These are phyloP conservation scores for Saccharum spontaneum DNA, from an alignment of 176 grass and related monocot genomes.

Conservation along the genomic window DNA sequence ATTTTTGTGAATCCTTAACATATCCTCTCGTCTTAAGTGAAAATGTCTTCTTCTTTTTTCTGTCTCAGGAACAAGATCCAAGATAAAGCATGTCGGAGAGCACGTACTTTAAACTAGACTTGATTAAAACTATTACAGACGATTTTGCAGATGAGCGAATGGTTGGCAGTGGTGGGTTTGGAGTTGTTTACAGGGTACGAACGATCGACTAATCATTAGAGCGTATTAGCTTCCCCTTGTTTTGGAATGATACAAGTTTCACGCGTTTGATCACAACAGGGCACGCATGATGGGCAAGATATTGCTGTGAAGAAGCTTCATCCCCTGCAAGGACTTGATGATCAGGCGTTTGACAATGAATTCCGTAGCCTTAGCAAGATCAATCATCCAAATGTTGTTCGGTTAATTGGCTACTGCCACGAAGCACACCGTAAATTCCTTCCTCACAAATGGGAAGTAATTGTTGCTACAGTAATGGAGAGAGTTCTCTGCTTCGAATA, in stretches of 20 bases:
- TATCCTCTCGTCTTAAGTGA: too few species aligned
- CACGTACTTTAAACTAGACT: neutral
- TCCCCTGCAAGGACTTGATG: neutral
- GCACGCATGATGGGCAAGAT: neutral
- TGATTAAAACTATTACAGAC: neutral
- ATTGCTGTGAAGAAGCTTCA: neutral
- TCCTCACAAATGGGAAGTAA: neutral
- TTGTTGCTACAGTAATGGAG: neutral
- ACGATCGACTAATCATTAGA: too few species aligned
- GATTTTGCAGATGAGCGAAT: neutral
- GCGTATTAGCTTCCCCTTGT: too few species aligned
- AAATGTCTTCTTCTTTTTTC: neutral
- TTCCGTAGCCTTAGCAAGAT: neutral
- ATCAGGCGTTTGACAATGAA: neutral
- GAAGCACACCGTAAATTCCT: neutral
- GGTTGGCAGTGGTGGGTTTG: neutral
- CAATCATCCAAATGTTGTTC: neutral
- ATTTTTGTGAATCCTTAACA: too few species aligned
- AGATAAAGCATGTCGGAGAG: neutral
- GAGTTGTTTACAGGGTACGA: neutral
- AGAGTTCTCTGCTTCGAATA: slow-evolving; percentile 17
- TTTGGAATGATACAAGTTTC: too few species aligned
- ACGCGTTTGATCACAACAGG: neutral
- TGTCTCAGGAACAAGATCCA: neutral
- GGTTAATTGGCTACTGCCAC: slow-evolving; percentile 13